These are phyloP conservation scores for Pseudotsuga menziesii DNA, from an alignment of 75 land plant species.

Conservation along the genomic window DNA sequence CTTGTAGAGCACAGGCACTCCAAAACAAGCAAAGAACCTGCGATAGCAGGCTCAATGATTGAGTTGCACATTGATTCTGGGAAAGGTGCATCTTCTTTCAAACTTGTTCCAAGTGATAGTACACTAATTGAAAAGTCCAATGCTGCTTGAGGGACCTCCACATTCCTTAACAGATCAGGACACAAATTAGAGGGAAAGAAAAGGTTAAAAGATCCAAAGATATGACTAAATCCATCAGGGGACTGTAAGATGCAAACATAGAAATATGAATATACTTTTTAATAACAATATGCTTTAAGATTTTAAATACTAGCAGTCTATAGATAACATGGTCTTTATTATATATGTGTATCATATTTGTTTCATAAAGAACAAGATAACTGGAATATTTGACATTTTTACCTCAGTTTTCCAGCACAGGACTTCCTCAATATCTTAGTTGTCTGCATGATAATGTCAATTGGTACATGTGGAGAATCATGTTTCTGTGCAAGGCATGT, in stretches of 20 bases:
- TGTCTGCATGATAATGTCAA: conserved; percentile 25
- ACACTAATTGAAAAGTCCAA: conserved; percentile 34
- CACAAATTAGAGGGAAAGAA: not conserved
- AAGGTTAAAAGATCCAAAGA: not conserved
- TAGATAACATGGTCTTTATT: not conserved
- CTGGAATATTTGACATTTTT: not conserved
- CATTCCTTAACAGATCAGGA: conserved; percentile 16
- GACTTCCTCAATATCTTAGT: conserved; percentile 26
- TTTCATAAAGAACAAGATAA: not conserved
- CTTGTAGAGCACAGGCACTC: conserved; percentile 32
- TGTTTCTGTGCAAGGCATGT: conserved; percentile 28
- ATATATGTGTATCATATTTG: not conserved
- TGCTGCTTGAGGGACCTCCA: conserved; percentile 24
- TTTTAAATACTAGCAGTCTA: no score
- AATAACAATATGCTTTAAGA: not conserved
- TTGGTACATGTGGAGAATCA: conserved; percentile 15
- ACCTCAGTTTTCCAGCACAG: conserved; percentile 29
- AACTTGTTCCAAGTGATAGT: conserved; percentile 36
- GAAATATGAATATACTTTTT: not conserved
- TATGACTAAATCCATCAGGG: not conserved
- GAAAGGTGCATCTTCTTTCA: conserved; percentile 18
- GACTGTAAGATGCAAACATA: not conserved
- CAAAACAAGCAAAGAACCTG: conserved; percentile 39
- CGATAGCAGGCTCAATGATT: conserved; percentile 30
- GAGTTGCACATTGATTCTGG: conserved; percentile 25